Base-by-base conservation (phyloP, 169 alveolate species). In the Cryptosporidium bovis region DNA sequence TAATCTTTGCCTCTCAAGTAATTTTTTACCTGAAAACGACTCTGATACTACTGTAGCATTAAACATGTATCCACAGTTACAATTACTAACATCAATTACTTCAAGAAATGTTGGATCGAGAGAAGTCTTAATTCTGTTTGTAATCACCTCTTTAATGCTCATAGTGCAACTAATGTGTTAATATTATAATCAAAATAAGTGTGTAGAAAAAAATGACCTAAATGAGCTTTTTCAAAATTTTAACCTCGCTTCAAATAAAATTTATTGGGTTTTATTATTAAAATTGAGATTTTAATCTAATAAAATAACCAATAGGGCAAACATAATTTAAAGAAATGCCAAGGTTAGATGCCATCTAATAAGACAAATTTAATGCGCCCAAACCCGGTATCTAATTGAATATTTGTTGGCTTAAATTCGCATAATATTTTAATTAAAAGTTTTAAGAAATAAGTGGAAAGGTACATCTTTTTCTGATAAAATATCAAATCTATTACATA, bases 41-140 rank as follows among this genome's bases (percentile, higher is more conserved):
- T 69, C 91, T 1, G 96, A 94, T 18, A 94, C 96, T 29, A 94
- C 91, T 16, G 71, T 68, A 31, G 94, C 93, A 77, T 93, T 93
- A 71, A 94, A 94, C 34, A 96, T 90, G 13, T 95, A 93, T 62
- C 96, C 96, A 83, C 96, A 94, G 16, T 93, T 96, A 20, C 83
- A 69, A 51, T 95, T 93, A 0, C 95, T 92, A 24, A 93, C 91
- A 90, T 94, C 96, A 34, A 94, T 82, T 62, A 94, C 82, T 16
- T 92, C 93, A 46, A 92, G 90, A 71, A 93, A 53, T 60, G 91
- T 67, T 16, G 97, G 95, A 69, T 93, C 90, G 64, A 95, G 66
- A 64, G 94, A 90, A 20, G 84, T 55, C 89, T 92, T 69, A 64
- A 95, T 83, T 46, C 94, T 91, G 83, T 95, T 94, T 84, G 27